Conservation (phyloP, 495 filamentous ascomycete genomes). For the Aspergillus homomorphus region DNA sequence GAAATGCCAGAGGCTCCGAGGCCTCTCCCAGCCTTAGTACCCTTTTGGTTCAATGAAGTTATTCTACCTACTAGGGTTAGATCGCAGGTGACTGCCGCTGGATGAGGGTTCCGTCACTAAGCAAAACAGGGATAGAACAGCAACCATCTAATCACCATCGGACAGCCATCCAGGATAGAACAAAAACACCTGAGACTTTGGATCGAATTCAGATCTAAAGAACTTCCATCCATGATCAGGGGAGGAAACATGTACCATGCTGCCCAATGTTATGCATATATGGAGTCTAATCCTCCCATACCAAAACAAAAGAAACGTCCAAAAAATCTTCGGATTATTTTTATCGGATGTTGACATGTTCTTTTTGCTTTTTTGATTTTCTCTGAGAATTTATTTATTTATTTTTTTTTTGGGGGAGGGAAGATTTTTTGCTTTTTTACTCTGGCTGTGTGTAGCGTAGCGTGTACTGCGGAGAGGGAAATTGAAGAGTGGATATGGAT, state of each 20-base stretch:
- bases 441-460: background rate
- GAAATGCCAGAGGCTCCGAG: conserved; percentile 3
- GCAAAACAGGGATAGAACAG: too few species aligned
- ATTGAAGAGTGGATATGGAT: conserved; percentile 11
- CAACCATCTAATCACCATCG: background rate
- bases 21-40: background rate
- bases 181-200: background rate
- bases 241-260: conserved; percentile 8
- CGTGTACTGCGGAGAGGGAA: conserved; percentile 4
- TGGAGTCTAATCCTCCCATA: background rate
- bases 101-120: background rate
- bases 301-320: background rate
- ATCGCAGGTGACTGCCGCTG: conserved; percentile 1
- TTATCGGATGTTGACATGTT: conserved; percentile 2
- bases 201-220: background rate
- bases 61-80: conserved; percentile 3
- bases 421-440: too few species aligned
- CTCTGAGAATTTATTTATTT: background rate
- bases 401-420: conserved; percentile 8
- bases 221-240: conserved; percentile 4
- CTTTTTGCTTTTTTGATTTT: background rate
- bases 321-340: background rate
- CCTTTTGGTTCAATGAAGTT: too few species aligned
- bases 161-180: background rate
- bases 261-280: conserved; percentile 14